A percentile compares a stretch with the other conserved stretches of the same genome.
Conservation (phyloP, 805 yeast genomes). For the Cyberlindnera japonica region DNA sequence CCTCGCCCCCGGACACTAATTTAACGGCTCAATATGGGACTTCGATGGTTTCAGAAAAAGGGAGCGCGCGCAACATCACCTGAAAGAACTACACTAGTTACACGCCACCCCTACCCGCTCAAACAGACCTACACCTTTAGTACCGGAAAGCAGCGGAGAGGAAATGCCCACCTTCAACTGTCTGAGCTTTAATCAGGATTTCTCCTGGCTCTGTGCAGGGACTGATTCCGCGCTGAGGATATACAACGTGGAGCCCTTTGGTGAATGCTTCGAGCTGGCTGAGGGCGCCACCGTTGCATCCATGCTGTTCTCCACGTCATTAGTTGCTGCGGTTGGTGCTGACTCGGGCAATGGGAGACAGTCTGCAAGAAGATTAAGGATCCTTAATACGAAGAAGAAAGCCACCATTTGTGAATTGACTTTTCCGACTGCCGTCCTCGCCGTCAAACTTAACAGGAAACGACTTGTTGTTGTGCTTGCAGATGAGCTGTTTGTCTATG, state of each 20-base stretch:
- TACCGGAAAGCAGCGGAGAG: no score
- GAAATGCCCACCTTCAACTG: background rate
- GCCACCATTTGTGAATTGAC: slow-evolving; percentile 81
- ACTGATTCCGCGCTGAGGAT: slow-evolving; percentile 62
- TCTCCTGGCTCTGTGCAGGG: slow-evolving; percentile 72
- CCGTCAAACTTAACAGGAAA: slow-evolving; percentile 76
- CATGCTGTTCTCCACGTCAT: slow-evolving; percentile 86
- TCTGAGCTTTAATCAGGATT: slow-evolving; percentile 66
- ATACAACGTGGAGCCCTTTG: slow-evolving; percentile 86
- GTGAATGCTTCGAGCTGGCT: slow-evolving; percentile 55
- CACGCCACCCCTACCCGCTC: no score
- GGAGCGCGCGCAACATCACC: no score
- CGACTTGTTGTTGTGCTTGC: slow-evolving; percentile 72
- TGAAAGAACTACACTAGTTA: no score
- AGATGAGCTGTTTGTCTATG: slow-evolving; percentile 85
- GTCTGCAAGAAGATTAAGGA: slow-evolving; percentile 57
- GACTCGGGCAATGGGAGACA: slow-evolving; percentile 60
- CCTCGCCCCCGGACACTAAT: no score
- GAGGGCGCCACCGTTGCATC: slow-evolving; percentile 60
- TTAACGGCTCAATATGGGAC: no score
- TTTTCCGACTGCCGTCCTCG: slow-evolving; percentile 72
- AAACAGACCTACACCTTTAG: no score
- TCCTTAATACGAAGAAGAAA: slow-evolving; percentile 68
- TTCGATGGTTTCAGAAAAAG: no score
- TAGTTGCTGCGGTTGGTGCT: slow-evolving; percentile 77